Base-by-base conservation (phyloP, 306 rosid species). In the Cucumis melo region DNA sequence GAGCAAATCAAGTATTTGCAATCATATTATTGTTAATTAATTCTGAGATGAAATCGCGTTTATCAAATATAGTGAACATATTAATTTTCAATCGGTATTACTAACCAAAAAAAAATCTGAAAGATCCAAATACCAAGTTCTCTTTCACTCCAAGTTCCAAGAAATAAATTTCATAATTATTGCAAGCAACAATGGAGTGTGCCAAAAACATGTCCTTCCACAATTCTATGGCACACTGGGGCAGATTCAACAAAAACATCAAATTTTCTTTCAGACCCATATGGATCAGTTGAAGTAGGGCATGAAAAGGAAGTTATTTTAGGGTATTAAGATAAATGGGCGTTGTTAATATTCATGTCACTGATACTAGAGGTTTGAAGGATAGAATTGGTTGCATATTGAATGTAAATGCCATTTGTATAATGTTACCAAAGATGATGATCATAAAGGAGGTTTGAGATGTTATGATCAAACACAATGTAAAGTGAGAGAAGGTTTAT, bases 331-430 rank as follows among this genome's bases (percentile, higher is more conserved):
- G 95, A 93, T 85, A 79, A 80, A 56, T 93, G 96, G 98, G 0
- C 29, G 29, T 88, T 55, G 53, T 93, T 21, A 91, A 89, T 41
- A 78, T 93, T 11, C 98, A 93, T 44, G 98, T 91, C 1, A 91
- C 89, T 19, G 98, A 93, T 82, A 91, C 96, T 0, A 70, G 96
- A 0, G 96, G 90, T 0, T 87, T 73, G 0, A 90, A 50, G 76
- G 90, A 91, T 51, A 81, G 44, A 50, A 2, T 82, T 73, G 93
- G 95, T 21, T 93, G 97, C 70, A 82, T n/a, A n/a, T 79, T 14
- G 96, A 93, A 68, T 93, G 96, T 63, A 58, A 58, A 48, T 89
- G 98, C 74, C 80, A 87, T 82, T 87, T 89, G 62, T 89, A 93
- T 80, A 89, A 93, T 42, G 85, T 89, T 23, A 84, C 89, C 8